A percentile compares a stretch with the other conserved stretches of the same genome.
phyloP scores from a whole-genome alignment of 176 grass and related monocot genomes.

The Elymus sibiricus region DNA sequence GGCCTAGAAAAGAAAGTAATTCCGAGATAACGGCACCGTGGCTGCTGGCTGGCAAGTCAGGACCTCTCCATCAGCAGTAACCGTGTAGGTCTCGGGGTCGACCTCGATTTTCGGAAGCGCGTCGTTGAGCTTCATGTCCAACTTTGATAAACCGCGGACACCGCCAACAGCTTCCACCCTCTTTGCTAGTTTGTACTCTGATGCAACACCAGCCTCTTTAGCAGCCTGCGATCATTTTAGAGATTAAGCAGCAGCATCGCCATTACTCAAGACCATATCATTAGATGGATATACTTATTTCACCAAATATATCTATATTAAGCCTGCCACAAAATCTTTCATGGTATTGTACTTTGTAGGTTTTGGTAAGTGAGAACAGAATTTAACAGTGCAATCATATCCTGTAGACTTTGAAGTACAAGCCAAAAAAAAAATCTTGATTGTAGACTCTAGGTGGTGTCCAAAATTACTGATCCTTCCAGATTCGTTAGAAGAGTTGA shows the following conservation, averaged over 20 bases:
- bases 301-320: not conserved
- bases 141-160: constrained; percentile 61
- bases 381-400: not conserved
- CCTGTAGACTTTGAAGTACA: not conserved
- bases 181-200: constrained; percentile 64
- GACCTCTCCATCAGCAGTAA: constrained; percentile 72
- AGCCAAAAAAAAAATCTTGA: not conserved
- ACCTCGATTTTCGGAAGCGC: constrained; percentile 75
- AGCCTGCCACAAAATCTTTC: not conserved
- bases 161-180: constrained; percentile 66
- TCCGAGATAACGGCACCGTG: constrained; percentile 72
- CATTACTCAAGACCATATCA: not conserved
- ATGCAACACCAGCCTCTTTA: constrained; percentile 52
- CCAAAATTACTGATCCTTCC: not conserved
- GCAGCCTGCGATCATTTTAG: constrained; percentile 53
- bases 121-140: constrained; percentile 90
- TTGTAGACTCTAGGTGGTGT: not conserved
- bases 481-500: constrained; percentile 24
- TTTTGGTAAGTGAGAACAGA: not conserved
- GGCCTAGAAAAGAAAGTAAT: constrained; percentile 87
- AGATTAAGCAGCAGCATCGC: not conserved
- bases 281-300: not conserved
- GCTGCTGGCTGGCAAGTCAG: constrained; percentile 58
- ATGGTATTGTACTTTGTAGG: not conserved
- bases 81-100: constrained; percentile 69